Evolutionary conservation across 805 yeast genomes (phyloP).

Genomic region (Yamadazyma sp.): DNA sequence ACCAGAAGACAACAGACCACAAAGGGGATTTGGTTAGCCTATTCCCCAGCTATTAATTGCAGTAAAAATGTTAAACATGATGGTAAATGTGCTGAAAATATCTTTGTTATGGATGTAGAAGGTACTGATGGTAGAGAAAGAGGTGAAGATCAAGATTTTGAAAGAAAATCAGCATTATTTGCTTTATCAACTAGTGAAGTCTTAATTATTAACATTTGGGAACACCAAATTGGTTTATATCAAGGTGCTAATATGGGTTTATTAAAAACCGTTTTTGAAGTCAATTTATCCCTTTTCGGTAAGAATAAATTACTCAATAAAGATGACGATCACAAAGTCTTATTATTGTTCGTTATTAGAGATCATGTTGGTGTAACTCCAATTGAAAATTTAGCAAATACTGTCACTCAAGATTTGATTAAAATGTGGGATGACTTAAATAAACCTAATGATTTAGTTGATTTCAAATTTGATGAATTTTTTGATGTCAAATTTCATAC

Average conservation of each 20-base stretch:
- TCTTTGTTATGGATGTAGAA: constrained; percentile 93
- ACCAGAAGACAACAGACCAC: constrained; percentile 79
- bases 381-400: constrained; percentile 60
- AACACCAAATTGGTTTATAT: constrained; percentile 91
- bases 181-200: constrained; percentile 91
- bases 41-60: constrained; percentile 29
- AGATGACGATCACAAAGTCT: constrained; percentile 51
- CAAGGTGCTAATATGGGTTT: constrained; percentile 98
- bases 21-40: constrained; percentile 46
- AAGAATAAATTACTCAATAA: constrained; percentile 34
- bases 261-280: constrained; percentile 93
- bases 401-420: constrained; percentile 66
- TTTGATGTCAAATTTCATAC: constrained; percentile 83
- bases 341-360: constrained; percentile 82
- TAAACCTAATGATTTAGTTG: constrained; percentile 65
- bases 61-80: constrained; percentile 11
- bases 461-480: constrained; percentile 62
- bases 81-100: constrained; percentile 32
- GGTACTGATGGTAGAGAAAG: constrained; percentile 98
- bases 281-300: constrained; percentile 82
- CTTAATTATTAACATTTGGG: constrained; percentile 92
- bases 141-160: constrained; percentile 98
- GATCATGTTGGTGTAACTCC: constrained; percentile 92
- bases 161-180: constrained; percentile 91
- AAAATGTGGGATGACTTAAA: constrained; percentile 75